phyloP scores from a whole-genome alignment of 2,329 filamentous ascomycete species.

The Purpureocillium takamizusanense region DNA sequence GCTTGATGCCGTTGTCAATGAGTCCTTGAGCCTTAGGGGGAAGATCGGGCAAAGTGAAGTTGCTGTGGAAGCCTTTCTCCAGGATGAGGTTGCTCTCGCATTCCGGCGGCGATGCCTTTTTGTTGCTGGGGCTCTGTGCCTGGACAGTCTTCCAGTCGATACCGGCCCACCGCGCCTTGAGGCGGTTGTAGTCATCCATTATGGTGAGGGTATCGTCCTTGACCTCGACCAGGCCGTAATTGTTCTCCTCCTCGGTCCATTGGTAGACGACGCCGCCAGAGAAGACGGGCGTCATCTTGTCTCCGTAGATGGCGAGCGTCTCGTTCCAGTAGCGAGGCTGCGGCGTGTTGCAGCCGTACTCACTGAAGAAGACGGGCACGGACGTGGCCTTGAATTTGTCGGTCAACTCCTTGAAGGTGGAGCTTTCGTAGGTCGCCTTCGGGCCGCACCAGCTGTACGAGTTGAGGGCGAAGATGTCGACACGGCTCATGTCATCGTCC shows the following conservation, averaged over 20 bases:
- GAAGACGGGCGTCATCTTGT: conserved; percentile 58
- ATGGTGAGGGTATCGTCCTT: conserved; percentile 49
- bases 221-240: conserved; percentile 57
- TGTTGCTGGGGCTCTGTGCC: conserved; percentile 46
- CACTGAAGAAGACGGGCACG: conserved; percentile 74
- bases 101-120: conserved; percentile 42
- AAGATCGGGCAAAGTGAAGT: conserved; percentile 66
- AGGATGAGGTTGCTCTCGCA: conserved; percentile 63
- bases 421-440: conserved; percentile 51
- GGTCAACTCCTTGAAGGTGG: conserved; percentile 55
- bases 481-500: conserved; percentile 50
- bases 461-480: conserved; percentile 72
- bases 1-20: conserved; percentile 66
- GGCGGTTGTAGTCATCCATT: conserved; percentile 59
- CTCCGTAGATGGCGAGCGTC: conserved; percentile 61
- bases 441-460: conserved; percentile 59
- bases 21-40: conserved; percentile 61
- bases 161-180: conserved; percentile 66
- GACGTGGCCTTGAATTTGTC: conserved; percentile 55
- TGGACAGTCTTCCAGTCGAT: conserved; percentile 64
- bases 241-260: conserved; percentile 62
- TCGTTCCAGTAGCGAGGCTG: conserved; percentile 69
- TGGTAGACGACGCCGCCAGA: conserved; percentile 77
- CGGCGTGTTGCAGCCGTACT: conserved; percentile 69
- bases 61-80: conserved; percentile 58